Percentiles rank a stretch among this genome's conserved stretches.
Conservation (phyloP, 225 moss, liverwort and hornwort genomes). For the Polytrichum commune region DNA sequence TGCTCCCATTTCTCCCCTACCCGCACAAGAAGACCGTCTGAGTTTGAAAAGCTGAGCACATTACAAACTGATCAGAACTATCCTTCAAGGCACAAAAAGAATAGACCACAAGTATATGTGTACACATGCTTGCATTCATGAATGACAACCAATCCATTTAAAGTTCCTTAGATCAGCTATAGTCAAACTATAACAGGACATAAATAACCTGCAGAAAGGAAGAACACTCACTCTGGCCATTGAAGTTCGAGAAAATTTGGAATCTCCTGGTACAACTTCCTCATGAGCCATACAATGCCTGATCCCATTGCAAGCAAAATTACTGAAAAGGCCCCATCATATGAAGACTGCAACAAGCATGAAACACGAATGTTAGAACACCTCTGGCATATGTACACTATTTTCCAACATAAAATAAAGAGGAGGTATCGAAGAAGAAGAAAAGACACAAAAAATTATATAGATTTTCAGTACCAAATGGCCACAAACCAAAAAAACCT, state of each 20-base stretch:
- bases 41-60: slow-evolving; percentile 41
- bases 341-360: slow-evolving; percentile 52
- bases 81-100: not conserved
- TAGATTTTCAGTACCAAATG: not conserved
- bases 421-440: too few species aligned
- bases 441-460: too few species aligned
- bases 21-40: slow-evolving; percentile 48
- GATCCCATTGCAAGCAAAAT: slow-evolving; percentile 40
- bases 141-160: too few species aligned
- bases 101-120: not conserved
- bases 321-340: slow-evolving; percentile 44
- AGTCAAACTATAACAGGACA: not conserved
- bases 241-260: slow-evolving; percentile 29
- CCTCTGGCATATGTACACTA: too few species aligned
- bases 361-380: not conserved
- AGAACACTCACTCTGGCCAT: slow-evolving; percentile 49
- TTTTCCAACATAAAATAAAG: too few species aligned
- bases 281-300: slow-evolving; percentile 36
- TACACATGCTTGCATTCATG: too few species aligned
- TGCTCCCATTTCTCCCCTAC: slow-evolving; percentile 26
- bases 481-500: not conserved
- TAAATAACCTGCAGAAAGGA: not conserved
- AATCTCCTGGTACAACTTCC: slow-evolving; percentile 34
- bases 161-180: too few species aligned
- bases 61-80: slow-evolving; percentile 6